Conservation (phyloP, 306 rosid species). For the Castanea mollissima region DNA sequence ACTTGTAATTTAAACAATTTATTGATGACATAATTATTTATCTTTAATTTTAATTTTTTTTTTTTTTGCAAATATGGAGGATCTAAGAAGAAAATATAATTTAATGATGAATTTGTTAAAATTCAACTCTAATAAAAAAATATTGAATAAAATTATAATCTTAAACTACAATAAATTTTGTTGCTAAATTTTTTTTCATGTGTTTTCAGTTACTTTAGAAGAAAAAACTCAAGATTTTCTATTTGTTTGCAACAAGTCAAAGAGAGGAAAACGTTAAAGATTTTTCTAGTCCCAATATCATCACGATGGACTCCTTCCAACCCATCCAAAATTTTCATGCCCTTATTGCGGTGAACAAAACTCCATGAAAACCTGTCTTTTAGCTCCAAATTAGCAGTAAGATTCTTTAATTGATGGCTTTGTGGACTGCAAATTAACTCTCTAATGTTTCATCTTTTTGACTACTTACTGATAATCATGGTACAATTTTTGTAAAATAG, state of each 20-base stretch:
- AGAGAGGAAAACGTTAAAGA: background rate
- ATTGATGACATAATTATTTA: too few species aligned
- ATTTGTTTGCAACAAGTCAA: background rate
- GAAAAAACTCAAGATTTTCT: too few species aligned
- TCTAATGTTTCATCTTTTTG: slow-evolving; percentile 17
- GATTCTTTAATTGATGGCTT: background rate
- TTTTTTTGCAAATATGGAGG: too few species aligned
- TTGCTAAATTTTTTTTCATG: too few species aligned
- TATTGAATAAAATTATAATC: too few species aligned
- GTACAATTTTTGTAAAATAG: background rate
- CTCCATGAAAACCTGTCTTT: background rate
- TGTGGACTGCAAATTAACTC: background rate
- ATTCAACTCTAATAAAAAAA: too few species aligned
- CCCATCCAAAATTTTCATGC: background rate
- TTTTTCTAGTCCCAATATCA: background rate
- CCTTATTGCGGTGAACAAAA: background rate
- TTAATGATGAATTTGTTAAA: too few species aligned
- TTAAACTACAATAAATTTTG: too few species aligned
- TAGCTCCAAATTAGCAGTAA: slow-evolving; percentile 16
- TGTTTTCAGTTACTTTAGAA: too few species aligned
- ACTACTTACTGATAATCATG: slow-evolving; percentile 19
- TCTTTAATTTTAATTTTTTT: too few species aligned
- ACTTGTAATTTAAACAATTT: too few species aligned
- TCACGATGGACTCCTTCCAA: background rate
- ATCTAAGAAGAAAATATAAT: too few species aligned